Base-by-base conservation (phyloP, 2,329 filamentous ascomycete species). In the Emericellopsis cladophorae region DNA sequence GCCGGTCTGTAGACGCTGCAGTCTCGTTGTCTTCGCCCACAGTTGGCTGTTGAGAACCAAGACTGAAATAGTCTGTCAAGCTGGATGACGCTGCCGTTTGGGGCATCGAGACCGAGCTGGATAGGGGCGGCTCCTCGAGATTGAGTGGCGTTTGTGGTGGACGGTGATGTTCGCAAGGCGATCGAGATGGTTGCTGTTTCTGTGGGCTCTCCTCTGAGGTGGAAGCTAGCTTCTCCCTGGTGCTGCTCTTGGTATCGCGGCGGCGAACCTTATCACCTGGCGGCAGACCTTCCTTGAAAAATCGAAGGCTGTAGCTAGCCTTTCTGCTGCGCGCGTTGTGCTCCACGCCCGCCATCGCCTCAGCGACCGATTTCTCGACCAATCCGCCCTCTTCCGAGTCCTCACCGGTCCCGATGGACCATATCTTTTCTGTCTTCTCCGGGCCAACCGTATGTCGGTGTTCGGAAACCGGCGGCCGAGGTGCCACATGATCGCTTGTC, bases 221-320 rank as follows among this genome's bases (percentile, higher is more conserved):
- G 7, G 62, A 48, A 1, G 60, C 50, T 16, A 62, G 52, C 46
- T 62, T 70, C 12, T 74, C 68, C 41, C 62, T 63, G 9, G 51
- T 47, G 0, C 49, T 45, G 4, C 50, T 45, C 36, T 51, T 62
- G 26, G 56, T 55, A 10, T 77, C 76, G 49, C 68, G 72, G 48
- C 68, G 72, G 49, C 70, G 73, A 34, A 58, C 53, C 51, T 72
- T 72, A 36, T 80, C 74, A 40, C 78, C 72, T 4, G 57, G 54
- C n/a, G 75, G 74, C 15, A 80, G 59, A 29, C 75, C 77, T 55
- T 81, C 76, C 45, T 76, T 78, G 63, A 82, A 82, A 50, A 81
- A 78, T 2, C 78, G 68, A 43, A 82, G 60, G 47, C 75, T 79
- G 55, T 81, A 77, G 50, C 76, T 81, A 32, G 78, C 72, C 56